These are phyloP conservation scores for Iris macrosiphon DNA, from an alignment of 106 monocot genomes.

Conservation along the genomic window DNA sequence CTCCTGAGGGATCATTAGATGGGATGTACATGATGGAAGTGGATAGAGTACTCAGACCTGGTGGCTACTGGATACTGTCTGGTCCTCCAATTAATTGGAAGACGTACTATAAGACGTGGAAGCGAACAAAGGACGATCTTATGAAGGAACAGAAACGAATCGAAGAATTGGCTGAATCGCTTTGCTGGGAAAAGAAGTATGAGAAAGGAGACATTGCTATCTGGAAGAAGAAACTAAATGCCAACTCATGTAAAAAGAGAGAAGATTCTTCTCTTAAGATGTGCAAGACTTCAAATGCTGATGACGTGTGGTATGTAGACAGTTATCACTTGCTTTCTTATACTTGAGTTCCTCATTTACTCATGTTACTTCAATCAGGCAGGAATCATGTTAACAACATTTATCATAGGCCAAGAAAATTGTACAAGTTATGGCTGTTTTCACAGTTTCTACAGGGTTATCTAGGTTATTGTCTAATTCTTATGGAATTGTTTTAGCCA, in stretches of 20 bases:
- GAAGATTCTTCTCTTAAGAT: constrained; percentile 9
- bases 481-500: too few species aligned
- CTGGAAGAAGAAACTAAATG: constrained; percentile 28
- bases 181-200: constrained; percentile 43
- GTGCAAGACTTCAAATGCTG: constrained; percentile 21
- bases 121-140: constrained; percentile 24
- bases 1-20: constrained; percentile 3
- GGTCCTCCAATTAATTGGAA: constrained; percentile 47
- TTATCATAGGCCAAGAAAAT: too few species aligned
- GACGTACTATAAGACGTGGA: constrained; percentile 23
- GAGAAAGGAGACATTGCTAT: constrained; percentile 40
- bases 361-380: too few species aligned
- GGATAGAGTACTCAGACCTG: constrained; percentile 46
- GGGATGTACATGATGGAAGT: constrained; percentile 62
- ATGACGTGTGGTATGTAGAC: constrained; percentile 48
- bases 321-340: too few species aligned
- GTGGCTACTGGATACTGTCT: constrained; percentile 48
- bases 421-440: too few species aligned
- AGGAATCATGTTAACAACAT: too few species aligned
- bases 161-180: constrained; percentile 30
- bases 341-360: too few species aligned
- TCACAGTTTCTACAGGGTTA: too few species aligned
- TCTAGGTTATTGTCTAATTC: too few species aligned
- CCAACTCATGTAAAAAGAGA: constrained; percentile 16
- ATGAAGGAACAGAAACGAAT: constrained; percentile 31